A percentile compares a stretch with the other conserved stretches of the same genome.
Conservation (phyloP, 441 rosid genomes). For the Erysimum pusillum region DNA sequence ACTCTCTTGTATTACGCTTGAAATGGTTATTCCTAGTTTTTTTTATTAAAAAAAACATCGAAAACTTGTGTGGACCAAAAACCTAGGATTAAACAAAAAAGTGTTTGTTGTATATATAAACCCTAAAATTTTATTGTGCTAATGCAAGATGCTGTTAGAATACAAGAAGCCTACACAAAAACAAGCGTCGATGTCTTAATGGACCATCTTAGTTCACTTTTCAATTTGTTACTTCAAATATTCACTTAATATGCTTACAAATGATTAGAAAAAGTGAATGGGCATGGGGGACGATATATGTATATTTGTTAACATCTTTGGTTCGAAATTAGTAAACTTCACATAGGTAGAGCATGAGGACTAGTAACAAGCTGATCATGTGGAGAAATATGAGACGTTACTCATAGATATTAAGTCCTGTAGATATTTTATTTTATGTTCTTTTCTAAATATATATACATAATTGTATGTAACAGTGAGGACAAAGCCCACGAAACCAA, state of each 20-base stretch:
- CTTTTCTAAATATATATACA: constrained; percentile 17
- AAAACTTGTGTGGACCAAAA: background rate
- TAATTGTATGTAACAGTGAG: constrained; percentile 2
- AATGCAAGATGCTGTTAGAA: constrained; percentile 6
- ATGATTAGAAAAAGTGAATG: constrained; percentile 31
- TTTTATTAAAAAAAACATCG: background rate
- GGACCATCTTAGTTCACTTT: constrained; percentile 9
- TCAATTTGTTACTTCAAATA: constrained; percentile 20
- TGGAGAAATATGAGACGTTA: constrained; percentile 35
- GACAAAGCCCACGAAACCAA: constrained; percentile 24
- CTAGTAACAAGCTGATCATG: constrained; percentile 32
- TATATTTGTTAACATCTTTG: constrained; percentile 1
- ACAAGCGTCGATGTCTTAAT: constrained; percentile 24
- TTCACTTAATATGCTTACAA: constrained; percentile 1
- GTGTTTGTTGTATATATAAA: background rate
- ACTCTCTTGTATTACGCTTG: no score
- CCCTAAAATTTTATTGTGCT: background rate
- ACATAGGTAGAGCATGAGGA: constrained; percentile 5
- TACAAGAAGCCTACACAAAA: constrained; percentile 22
- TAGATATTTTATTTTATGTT: constrained; percentile 31
- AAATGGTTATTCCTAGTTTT: background rate
- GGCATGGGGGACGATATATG: constrained; percentile 3
- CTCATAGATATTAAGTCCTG: constrained; percentile 24
- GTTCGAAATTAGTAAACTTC: constrained; percentile 8
- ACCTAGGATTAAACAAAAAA: background rate